phyloP scores from a whole-genome alignment of 148 eudicot genomes.

The Rhododendron mucronatum region DNA sequence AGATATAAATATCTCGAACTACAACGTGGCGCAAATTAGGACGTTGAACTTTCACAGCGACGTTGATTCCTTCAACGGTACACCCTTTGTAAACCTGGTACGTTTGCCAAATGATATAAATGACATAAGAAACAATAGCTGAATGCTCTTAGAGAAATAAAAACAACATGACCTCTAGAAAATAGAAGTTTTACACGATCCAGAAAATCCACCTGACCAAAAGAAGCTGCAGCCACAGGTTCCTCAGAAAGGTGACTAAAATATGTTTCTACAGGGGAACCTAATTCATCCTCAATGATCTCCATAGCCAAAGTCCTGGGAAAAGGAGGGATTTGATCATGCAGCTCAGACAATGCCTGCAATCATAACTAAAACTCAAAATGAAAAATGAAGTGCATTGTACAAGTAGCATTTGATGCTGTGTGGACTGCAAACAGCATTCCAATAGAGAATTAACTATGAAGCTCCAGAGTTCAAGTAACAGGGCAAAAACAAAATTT shows the following conservation, averaged over 20 bases:
- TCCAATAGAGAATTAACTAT: neutral
- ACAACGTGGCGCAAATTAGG: conserved; percentile 80
- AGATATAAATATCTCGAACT: conserved; percentile 81
- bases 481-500: neutral
- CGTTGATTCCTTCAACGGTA: conserved; percentile 68
- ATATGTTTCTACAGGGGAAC: conserved; percentile 47
- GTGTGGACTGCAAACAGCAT: neutral
- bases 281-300: conserved; percentile 85
- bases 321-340: conserved; percentile 96
- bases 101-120: conserved; percentile 1
- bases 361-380: conserved; percentile 29
- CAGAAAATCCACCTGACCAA: conserved; percentile 74
- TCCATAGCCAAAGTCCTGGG: conserved; percentile 81
- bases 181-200: neutral
- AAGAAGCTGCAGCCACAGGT: conserved; percentile 97
- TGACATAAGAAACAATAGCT: neutral
- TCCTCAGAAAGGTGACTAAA: conserved; percentile 84
- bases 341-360: conserved; percentile 91
- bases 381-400: conserved; percentile 9
- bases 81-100: conserved; percentile 74
- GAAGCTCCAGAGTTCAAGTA: neutral
- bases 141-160: neutral
- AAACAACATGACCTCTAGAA: neutral
- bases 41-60: conserved; percentile 97
- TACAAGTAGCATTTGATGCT: neutral